phyloP scores from a whole-genome alignment of 345 rosid genomes.

The Aurinia saxatilis region DNA sequence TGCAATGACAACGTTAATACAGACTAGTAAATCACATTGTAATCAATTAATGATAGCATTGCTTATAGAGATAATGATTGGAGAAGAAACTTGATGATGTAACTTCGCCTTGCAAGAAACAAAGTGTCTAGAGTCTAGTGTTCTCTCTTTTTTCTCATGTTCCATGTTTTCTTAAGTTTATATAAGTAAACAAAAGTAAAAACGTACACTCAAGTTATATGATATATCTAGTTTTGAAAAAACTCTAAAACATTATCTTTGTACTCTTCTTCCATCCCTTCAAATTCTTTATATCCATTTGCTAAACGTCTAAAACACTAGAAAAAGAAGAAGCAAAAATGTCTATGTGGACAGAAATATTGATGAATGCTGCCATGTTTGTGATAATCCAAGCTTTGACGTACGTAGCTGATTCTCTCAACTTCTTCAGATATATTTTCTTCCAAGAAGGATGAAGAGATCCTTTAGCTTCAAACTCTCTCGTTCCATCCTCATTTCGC shows the following conservation, averaged over 20 bases:
- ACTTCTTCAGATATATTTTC: background rate
- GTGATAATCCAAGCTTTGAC: background rate
- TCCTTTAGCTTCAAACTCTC: background rate
- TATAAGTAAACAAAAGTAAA: background rate
- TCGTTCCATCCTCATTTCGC: background rate
- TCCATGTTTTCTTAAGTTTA: background rate
- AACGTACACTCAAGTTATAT: slow-evolving; percentile 2
- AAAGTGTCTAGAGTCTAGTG: background rate
- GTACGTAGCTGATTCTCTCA: background rate
- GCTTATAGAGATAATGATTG: background rate
- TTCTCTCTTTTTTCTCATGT: background rate
- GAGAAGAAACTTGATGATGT: background rate
- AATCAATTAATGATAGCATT: too few relatives aligned
- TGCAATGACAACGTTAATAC: too few relatives aligned
- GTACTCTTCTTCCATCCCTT: too few relatives aligned
- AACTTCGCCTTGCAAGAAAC: slow-evolving; percentile 12
- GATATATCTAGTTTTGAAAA: background rate
- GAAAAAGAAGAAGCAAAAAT: background rate
- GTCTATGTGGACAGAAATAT: background rate
- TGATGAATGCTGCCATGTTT: background rate
- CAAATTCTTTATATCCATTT: too few relatives aligned
- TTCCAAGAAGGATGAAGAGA: background rate
- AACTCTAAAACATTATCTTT: too few relatives aligned
- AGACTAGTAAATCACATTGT: too few relatives aligned
- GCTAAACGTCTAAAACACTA: too few relatives aligned